These are phyloP conservation scores for Euclidium syriacum DNA, from an alignment of 345 rosid genomes.

Conservation along the genomic window DNA sequence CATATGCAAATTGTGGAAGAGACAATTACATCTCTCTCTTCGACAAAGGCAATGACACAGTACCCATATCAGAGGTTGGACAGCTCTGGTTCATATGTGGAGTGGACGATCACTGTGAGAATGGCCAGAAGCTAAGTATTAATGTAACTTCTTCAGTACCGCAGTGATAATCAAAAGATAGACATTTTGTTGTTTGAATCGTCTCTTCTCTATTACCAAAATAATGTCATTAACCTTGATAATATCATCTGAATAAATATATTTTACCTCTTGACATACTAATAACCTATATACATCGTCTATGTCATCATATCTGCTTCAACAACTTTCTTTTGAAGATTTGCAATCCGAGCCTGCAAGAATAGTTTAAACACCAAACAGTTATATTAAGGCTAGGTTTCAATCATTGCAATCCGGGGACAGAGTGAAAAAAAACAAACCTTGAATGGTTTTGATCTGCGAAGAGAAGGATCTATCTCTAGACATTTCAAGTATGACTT, in stretches of 20 bases:
- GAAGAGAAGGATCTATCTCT: conserved; percentile 62
- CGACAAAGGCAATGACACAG: conserved; percentile 30
- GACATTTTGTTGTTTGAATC: conserved; percentile 13
- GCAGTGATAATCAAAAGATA: not conserved
- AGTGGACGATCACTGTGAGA: conserved; percentile 30
- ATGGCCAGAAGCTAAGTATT: conserved; percentile 35
- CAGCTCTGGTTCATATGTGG: conserved; percentile 29
- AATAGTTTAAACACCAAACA: conserved; percentile 8
- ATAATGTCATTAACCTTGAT: conserved; percentile 10
- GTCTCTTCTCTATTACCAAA: conserved; percentile 8
- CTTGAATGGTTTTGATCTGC: conserved; percentile 76
- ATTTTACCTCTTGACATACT: conserved; percentile 3
- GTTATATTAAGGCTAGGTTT: not conserved
- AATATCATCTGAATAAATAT: conserved; percentile 9
- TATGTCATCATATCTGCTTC: conserved; percentile 25
- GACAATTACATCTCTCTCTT: conserved; percentile 27
- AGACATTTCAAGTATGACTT: conserved; percentile 54
- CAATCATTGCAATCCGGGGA: too few species aligned
- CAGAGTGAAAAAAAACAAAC: conserved; percentile 24
- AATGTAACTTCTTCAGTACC: conserved; percentile 21
- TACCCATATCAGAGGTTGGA: conserved; percentile 27
- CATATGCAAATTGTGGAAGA: conserved; percentile 31
- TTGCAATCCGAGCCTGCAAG: conserved; percentile 52
- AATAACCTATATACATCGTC: not conserved
- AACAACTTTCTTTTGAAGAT: conserved; percentile 48